These are phyloP conservation scores for Calocera cornea DNA, from an alignment of 768 basidiomycete species.

Conservation along the genomic window DNA sequence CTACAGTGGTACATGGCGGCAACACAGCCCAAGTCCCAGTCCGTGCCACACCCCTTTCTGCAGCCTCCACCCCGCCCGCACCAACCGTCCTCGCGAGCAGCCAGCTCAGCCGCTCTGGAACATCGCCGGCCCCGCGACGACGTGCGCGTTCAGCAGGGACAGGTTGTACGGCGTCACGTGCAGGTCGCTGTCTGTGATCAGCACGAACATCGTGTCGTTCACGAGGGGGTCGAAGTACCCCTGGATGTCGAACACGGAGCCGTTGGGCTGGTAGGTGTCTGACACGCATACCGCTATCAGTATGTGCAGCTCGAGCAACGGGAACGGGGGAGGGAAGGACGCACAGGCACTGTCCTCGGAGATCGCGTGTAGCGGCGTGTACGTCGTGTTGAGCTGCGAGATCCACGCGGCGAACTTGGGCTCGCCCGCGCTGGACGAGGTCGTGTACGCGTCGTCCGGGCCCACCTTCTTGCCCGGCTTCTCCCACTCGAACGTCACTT, in stretches of 20 bases:
- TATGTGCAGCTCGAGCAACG: too few species aligned
- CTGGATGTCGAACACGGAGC: constrained; percentile 31
- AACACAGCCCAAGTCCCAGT: background rate
- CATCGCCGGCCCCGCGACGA: constrained; percentile 44
- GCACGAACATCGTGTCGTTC: constrained; percentile 46
- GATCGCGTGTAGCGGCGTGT: constrained; percentile 31
- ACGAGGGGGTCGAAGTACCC: constrained; percentile 25
- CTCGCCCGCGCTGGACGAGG: constrained; percentile 33
- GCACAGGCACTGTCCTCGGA: constrained; percentile 20
- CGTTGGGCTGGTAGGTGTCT: constrained; percentile 37
- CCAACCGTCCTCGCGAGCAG: too few species aligned
- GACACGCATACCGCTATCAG: too few species aligned
- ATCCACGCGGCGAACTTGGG: constrained; percentile 45
- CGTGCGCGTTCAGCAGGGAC: constrained; percentile 36
- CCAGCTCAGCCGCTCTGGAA: constrained; percentile 32
- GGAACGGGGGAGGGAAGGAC: background rate
- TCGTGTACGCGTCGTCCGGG: constrained; percentile 40
- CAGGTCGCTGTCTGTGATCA: constrained; percentile 35
- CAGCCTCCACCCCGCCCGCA: background rate
- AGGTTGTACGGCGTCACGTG: constrained; percentile 49
- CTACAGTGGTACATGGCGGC: too few species aligned
- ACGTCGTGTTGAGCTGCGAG: constrained; percentile 47
- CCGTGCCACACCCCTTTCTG: background rate
- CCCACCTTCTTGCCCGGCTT: constrained; percentile 38
- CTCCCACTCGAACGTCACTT: constrained; percentile 42